Evolutionary conservation across 495 filamentous ascomycete species (phyloP), one percentile per base, ranked within the genome.

Genomic region (Penicillium cosmopolitanum): DNA sequence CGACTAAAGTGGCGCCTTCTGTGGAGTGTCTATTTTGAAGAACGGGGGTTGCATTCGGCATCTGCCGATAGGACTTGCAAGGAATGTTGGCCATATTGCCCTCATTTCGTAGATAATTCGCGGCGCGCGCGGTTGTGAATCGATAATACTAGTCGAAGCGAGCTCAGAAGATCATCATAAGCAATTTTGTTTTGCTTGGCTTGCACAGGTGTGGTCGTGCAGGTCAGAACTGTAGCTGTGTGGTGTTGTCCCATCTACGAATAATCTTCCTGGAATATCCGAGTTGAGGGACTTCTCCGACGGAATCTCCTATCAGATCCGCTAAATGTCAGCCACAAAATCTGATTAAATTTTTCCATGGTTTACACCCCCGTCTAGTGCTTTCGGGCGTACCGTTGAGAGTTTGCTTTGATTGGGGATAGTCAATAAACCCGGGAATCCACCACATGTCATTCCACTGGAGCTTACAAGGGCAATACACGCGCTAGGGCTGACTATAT

Each of bases 251-350:
- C 21, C 4, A 5, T 4, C 8, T 19, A 48, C 46, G 19, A 48
- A 48, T 48, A 3, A 10, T 13, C 1, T 13, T 48, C 19, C 12
- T 48, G 9, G 13, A 25, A 48, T 11, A 23, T 13, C 21, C 46
- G 19, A 48, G 21, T 25, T 15, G 21, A 28, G 46, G 21, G 46
- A 7, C 46, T 23, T 48, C 46, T 11, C 21, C 44, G 44, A 28
- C 19, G 18, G 21, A 25, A 48, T 48, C 19, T 48, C 46, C 46
- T 48, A 48, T 48, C 46, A 48, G 46, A 48, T 48, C 46, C 21
- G 46, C 21, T 12, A 6, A n/a, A 0, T 28, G 21, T 28, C 19
- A 48, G 46, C 46, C 46, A 48, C 46, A 10, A 23, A 25, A 48
- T 48, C 46, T 48, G 46, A 48, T 48, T 48, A 48, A 48, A 25